phyloP scores from a whole-genome alignment of 768 basidiomycete genomes.

The Lactarius sp. region DNA sequence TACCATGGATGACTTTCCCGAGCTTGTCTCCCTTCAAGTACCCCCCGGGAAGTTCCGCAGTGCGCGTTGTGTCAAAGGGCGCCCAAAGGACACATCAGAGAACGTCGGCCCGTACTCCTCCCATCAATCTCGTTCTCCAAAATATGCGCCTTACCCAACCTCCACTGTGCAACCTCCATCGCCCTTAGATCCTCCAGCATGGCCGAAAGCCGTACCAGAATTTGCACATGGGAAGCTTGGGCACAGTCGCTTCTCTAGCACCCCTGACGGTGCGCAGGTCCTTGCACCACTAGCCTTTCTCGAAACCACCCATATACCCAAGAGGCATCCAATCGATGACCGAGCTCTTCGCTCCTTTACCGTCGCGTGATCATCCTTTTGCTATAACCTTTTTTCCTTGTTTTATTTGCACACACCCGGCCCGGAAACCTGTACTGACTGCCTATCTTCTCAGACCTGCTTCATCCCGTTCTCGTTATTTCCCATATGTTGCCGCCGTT shows the following conservation, averaged over 20 bases:
- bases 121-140: constrained; percentile 17
- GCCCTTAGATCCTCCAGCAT: constrained; percentile 22
- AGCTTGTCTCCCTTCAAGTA: constrained; percentile 30
- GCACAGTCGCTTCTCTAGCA: constrained; percentile 21
- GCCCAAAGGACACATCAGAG: constrained; percentile 19
- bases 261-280: constrained; percentile 23
- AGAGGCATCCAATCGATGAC: constrained; percentile 68
- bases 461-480: background rate
- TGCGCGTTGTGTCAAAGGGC: constrained; percentile 32
- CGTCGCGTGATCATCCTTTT: constrained; percentile 27
- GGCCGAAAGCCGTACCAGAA: constrained; percentile 23
- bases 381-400: background rate
- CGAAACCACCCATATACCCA: constrained; percentile 51
- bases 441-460: background rate
- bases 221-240: constrained; percentile 19
- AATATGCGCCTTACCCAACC: constrained; percentile 19
- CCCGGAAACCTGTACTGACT: constrained; percentile 18
- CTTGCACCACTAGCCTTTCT: constrained; percentile 65
- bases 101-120: constrained; percentile 15
- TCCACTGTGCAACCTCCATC: constrained; percentile 15
- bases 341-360: constrained; percentile 59
- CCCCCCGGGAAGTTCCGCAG: constrained; percentile 34
- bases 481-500: background rate
- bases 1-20: constrained; percentile 34
- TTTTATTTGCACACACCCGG: constrained; percentile 18